These are phyloP conservation scores for Eucalyptus rudis DNA, from an alignment of 345 rosid species.

Conservation along the genomic window DNA sequence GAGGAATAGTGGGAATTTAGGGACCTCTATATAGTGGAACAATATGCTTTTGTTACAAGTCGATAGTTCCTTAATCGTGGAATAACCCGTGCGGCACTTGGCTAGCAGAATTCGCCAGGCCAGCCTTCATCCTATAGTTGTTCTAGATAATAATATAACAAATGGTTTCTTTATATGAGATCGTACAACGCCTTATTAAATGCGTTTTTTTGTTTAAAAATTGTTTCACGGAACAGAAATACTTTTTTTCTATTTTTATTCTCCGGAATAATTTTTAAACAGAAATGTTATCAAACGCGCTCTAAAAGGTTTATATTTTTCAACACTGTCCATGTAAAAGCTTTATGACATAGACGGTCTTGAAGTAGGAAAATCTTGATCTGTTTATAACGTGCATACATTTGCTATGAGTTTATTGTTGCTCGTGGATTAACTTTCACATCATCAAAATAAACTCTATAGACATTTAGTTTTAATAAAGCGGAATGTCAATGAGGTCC, in stretches of 20 bases:
- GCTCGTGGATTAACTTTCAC: not conserved
- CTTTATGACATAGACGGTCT: not conserved
- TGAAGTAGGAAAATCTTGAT: not conserved
- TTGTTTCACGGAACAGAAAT: too few species aligned
- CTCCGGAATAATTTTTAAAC: too few species aligned
- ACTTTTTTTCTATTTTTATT: too few species aligned
- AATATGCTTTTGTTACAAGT: constrained; percentile 35
- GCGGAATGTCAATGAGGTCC: not conserved
- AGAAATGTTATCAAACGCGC: too few species aligned
- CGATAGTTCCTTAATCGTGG: too few species aligned
- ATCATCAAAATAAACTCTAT: not conserved
- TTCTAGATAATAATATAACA: too few species aligned
- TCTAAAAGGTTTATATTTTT: not conserved
- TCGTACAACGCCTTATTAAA: rapidly evolving
- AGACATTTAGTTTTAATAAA: not conserved
- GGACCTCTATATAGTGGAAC: constrained; percentile 42
- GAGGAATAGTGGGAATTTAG: constrained; percentile 45
- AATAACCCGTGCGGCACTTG: rapidly evolving
- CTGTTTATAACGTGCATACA: not conserved
- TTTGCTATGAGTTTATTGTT: not conserved
- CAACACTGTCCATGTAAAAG: not conserved
- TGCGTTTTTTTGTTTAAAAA: too few species aligned
- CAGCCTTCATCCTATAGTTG: not conserved
- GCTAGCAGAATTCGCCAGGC: not conserved
- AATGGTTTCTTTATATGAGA: too few species aligned